These are phyloP conservation scores for Penicillium sp. DNA, from an alignment of 2,329 filamentous ascomycete species.

Conservation along the genomic window DNA sequence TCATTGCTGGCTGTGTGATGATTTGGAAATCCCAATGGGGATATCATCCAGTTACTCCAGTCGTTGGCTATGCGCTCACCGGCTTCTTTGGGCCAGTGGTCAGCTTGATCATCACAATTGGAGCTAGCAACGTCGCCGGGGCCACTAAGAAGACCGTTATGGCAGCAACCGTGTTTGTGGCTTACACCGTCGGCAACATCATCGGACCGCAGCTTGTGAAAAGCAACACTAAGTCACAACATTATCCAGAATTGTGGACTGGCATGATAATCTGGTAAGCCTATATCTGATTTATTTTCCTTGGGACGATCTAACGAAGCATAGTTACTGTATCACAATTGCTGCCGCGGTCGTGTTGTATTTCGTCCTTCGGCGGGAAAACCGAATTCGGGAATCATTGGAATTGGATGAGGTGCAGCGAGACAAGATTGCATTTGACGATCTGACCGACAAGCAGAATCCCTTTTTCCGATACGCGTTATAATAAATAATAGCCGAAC, in stretches of 20 bases:
- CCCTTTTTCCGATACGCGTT: constrained; percentile 64
- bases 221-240: constrained; percentile 62
- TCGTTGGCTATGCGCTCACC: constrained; percentile 70
- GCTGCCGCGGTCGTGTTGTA: constrained; percentile 57
- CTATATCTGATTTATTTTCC: neutral
- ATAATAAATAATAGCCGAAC: constrained; percentile 21
- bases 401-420: constrained; percentile 60
- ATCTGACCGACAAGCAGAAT: constrained; percentile 69
- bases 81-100: constrained; percentile 73
- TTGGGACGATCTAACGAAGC: constrained; percentile 1
- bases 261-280: constrained; percentile 63
- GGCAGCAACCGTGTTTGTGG: constrained; percentile 71
- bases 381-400: constrained; percentile 52
- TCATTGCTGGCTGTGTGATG: constrained; percentile 71
- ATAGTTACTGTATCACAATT: constrained; percentile 68
- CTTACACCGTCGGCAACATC: constrained; percentile 75
- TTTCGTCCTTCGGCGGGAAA: constrained; percentile 59
- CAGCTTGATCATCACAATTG: constrained; percentile 58
- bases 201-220: constrained; percentile 71
- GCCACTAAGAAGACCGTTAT: constrained; percentile 78
- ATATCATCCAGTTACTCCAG: constrained; percentile 63
- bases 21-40: constrained; percentile 70
- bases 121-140: constrained; percentile 69
- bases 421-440: constrained; percentile 65
- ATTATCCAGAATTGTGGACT: constrained; percentile 71